phyloP scores from a whole-genome alignment of 345 rosid genomes.

The Tarenaya hassleriana region DNA sequence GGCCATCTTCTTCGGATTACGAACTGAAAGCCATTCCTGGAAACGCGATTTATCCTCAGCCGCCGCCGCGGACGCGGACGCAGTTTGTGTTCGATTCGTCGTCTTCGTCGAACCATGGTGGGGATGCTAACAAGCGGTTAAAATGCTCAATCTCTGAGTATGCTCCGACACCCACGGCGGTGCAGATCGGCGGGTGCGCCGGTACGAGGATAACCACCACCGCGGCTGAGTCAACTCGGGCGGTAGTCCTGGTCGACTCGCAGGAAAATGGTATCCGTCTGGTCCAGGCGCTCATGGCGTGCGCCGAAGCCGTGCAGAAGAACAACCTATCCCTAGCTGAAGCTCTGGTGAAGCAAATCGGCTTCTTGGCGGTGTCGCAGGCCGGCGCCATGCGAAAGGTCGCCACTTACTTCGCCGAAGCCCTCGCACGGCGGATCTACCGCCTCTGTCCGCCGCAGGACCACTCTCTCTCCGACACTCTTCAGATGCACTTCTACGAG shows the following conservation, averaged over 20 bases:
- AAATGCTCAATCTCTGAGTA: slow-evolving; percentile 28
- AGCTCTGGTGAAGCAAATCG: slow-evolving; percentile 62
- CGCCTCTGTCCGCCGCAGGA: slow-evolving; percentile 47
- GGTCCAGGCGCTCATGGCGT: slow-evolving; percentile 63
- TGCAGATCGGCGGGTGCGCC: background rate
- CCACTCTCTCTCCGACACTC: slow-evolving; percentile 43
- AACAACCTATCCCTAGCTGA: slow-evolving; percentile 49
- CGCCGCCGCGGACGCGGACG: background rate
- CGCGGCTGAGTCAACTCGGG: slow-evolving; percentile 33
- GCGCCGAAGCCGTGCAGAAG: slow-evolving; percentile 73
- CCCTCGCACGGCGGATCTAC: slow-evolving; percentile 66
- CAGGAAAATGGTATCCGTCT: slow-evolving; percentile 70
- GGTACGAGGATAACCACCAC: background rate
- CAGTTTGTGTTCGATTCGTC: slow-evolving; percentile 13
- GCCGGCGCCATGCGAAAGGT: slow-evolving; percentile 76
- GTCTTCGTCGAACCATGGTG: slow-evolving; percentile 23
- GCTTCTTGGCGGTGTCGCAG: slow-evolving; percentile 50
- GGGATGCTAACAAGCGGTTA: slow-evolving; percentile 22
- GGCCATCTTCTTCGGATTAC: slow-evolving; percentile 44
- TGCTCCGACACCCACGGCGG: slow-evolving; percentile 3
- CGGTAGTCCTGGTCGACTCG: slow-evolving; percentile 57
- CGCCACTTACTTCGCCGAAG: slow-evolving; percentile 78
- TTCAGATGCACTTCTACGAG: slow-evolving; percentile 85
- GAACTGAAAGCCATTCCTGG: slow-evolving; percentile 81
- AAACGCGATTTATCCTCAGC: slow-evolving; percentile 37